phyloP scores from a whole-genome alignment of 495 filamentous ascomycete species.

The Penicillium cataractarum region DNA sequence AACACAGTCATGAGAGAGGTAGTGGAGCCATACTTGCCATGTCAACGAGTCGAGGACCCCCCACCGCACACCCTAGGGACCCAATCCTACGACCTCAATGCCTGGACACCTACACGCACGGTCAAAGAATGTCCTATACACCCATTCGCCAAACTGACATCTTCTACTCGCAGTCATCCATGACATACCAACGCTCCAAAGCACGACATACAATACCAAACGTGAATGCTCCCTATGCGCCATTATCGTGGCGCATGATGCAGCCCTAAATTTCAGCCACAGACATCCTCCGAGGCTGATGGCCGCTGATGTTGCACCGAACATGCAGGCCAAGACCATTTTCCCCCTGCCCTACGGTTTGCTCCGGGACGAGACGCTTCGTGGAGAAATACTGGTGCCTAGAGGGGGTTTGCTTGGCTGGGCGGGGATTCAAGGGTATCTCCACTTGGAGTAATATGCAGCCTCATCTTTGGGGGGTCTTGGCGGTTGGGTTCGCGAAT shows the following conservation, averaged over 20 bases:
- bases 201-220: background rate
- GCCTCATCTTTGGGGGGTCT: slow-evolving; percentile 2
- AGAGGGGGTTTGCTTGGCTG: slow-evolving; percentile 1
- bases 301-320: slow-evolving; percentile 22
- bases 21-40: background rate
- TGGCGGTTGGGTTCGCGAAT: slow-evolving; percentile 7
- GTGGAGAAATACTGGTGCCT: slow-evolving; percentile 28
- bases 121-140: background rate
- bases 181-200: background rate
- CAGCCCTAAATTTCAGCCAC: slow-evolving; percentile 24
- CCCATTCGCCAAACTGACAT: background rate
- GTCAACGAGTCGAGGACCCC: background rate
- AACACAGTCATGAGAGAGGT: slow-evolving; percentile 8
- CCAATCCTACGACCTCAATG: background rate
- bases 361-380: slow-evolving; percentile 1
- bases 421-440: background rate
- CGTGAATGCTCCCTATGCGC: background rate
- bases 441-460: slow-evolving; percentile 6
- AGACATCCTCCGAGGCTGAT: background rate
- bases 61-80: background rate
- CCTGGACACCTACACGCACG: background rate
- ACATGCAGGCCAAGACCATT: slow-evolving; percentile 23
- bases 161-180: background rate
- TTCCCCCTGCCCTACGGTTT: background rate
- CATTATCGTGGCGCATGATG: slow-evolving; percentile 26